Evolutionary conservation across 192 early-diverging fungal species (phyloP).

Genomic region (Coemansia sp.): DNA sequence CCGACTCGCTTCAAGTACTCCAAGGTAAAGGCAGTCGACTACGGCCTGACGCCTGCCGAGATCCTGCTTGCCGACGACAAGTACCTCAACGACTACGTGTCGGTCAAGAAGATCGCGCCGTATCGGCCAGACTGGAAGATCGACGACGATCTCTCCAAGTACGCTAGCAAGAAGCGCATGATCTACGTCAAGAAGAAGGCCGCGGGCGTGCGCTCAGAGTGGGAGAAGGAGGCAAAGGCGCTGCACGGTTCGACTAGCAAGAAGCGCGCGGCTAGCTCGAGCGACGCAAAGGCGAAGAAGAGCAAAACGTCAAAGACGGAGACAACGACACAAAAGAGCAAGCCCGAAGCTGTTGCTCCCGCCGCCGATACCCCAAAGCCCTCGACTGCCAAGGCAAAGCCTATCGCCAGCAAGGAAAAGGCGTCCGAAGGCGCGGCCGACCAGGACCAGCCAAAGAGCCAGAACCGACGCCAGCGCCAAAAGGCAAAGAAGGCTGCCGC

Average conservation of each 20-base stretch:
- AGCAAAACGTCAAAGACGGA: conserved; percentile 35
- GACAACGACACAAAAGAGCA: conserved; percentile 21
- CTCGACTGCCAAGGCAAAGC: conserved; percentile 3
- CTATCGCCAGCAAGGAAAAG: background rate
- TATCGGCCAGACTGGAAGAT: conserved; percentile 65
- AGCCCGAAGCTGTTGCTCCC: background rate
- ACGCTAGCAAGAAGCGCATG: conserved; percentile 62
- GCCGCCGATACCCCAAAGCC: background rate
- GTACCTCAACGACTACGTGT: conserved; percentile 83
- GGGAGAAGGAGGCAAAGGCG: conserved; percentile 28
- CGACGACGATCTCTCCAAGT: conserved; percentile 55
- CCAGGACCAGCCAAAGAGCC: conserved; percentile 13
- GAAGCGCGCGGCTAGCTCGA: conserved; percentile 24
- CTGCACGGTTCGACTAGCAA: conserved; percentile 38
- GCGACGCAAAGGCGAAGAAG: conserved; percentile 28
- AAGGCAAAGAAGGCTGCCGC: conserved; percentile 33
- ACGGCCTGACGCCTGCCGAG: conserved; percentile 81
- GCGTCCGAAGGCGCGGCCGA: background rate
- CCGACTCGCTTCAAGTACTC: conserved; percentile 93
- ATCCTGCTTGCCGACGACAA: conserved; percentile 90
- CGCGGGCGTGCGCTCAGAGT: conserved; percentile 16
- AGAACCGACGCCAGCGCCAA: conserved; percentile 47
- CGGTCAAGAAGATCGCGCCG: conserved; percentile 89
- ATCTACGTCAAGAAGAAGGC: conserved; percentile 55
- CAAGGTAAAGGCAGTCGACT: conserved; percentile 76